These are phyloP conservation scores for Hyaloperonospora brassicae DNA, from an alignment of 352 stramenopile genomes.

Conservation along the genomic window DNA sequence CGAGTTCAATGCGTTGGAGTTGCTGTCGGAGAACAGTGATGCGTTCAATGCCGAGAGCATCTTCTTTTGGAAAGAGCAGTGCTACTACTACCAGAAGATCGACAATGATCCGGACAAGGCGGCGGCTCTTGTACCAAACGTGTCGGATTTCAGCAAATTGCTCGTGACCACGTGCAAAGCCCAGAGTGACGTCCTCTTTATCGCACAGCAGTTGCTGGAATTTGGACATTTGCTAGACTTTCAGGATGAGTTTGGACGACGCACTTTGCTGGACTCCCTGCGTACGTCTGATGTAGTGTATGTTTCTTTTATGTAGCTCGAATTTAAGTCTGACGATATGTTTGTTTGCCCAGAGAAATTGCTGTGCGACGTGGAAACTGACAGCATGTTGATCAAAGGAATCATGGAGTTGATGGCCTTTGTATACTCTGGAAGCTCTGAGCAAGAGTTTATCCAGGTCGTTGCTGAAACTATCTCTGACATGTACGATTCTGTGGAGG, in stretches of 20 bases:
- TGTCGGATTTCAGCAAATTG: conserved; percentile 67
- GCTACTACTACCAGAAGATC: conserved; percentile 58
- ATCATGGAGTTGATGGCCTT: conserved; percentile 75
- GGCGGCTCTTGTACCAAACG: conserved; percentile 43
- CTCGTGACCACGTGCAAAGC: conserved; percentile 42
- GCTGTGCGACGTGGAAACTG: conserved; percentile 45
- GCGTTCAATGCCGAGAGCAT: conserved; percentile 43
- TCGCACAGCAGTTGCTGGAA: conserved; percentile 57
- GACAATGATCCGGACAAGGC: conserved; percentile 51
- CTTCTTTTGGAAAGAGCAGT: conserved; percentile 81
- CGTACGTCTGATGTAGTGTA: conserved; percentile 26
- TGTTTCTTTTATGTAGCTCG: not conserved
- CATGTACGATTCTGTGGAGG: conserved; percentile 65
- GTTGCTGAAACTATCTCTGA: conserved; percentile 72
- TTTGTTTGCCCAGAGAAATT: conserved; percentile 36
- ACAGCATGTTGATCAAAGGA: conserved; percentile 47
- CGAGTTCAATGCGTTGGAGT: conserved; percentile 38
- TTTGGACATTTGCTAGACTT: conserved; percentile 64
- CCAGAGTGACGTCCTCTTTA: conserved; percentile 45
- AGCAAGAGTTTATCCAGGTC: conserved; percentile 73
- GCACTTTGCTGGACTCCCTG: conserved; percentile 53
- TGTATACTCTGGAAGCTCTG: conserved; percentile 56
- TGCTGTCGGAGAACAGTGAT: conserved; percentile 35
- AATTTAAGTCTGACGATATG: not conserved
- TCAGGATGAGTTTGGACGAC: conserved; percentile 74